These are phyloP conservation scores for Clonostachys byssicola DNA, from an alignment of 2,329 filamentous ascomycete genomes.

Conservation along the genomic window DNA sequence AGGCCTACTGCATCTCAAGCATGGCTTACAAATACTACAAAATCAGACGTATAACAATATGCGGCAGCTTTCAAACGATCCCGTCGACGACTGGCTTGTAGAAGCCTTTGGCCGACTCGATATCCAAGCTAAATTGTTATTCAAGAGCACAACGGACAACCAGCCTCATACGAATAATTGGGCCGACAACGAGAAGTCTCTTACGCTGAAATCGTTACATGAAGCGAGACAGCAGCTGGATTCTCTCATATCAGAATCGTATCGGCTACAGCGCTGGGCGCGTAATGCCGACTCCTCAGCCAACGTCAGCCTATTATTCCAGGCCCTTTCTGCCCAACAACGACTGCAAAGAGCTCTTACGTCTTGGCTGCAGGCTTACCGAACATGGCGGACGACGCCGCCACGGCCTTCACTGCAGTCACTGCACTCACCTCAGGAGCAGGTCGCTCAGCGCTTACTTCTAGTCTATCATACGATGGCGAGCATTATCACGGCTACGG, in stretches of 20 bases:
- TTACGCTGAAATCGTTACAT: background rate
- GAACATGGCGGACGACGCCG: background rate
- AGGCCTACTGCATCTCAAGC: constrained; percentile 19
- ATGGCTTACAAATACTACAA: constrained; percentile 19
- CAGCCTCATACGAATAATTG: background rate
- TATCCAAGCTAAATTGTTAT: constrained; percentile 1
- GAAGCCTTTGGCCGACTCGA: constrained; percentile 1
- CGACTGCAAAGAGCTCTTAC: background rate
- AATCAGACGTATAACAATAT: background rate
- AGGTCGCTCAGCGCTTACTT: background rate
- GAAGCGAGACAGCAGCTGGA: constrained; percentile 1
- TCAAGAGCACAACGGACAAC: background rate
- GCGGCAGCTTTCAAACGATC: background rate
- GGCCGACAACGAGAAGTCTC: background rate
- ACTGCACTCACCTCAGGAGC: background rate
- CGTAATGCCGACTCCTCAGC: background rate
- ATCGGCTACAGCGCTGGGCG: background rate
- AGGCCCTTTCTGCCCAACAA: background rate
- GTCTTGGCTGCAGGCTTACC: background rate
- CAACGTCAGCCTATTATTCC: too few relatives aligned
- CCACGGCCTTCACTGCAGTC: too few relatives aligned
- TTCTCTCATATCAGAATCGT: background rate
- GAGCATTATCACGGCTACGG: background rate
- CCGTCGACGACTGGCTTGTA: background rate
- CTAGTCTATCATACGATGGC: background rate